A percentile compares a stretch with the other conserved stretches of the same genome.
Conservation (phyloP, 2,329 filamentous ascomycete genomes). For the Xylaria sp. region DNA sequence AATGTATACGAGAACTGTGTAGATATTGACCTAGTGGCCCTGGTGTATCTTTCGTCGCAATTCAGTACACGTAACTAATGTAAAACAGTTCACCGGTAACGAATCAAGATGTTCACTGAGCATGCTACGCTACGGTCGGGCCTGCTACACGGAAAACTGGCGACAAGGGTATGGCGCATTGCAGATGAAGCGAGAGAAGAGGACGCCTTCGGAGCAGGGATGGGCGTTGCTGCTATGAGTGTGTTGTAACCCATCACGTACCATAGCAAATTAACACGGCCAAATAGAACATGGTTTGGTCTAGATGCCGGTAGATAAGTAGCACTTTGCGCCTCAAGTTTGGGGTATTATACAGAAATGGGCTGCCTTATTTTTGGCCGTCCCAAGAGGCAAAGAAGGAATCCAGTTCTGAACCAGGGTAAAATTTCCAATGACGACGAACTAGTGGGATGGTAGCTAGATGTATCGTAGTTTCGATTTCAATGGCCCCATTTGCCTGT, state of each 20-base stretch:
- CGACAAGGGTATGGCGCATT: conserved; percentile 11
- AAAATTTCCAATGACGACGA: conserved; percentile 17
- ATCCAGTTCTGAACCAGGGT: conserved; percentile 12
- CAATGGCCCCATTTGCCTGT: conserved; percentile 17
- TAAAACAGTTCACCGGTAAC: conserved; percentile 8
- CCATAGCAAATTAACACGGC: neutral
- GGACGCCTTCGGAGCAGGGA: conserved; percentile 12
- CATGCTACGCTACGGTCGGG: neutral
- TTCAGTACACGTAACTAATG: conserved; percentile 15
- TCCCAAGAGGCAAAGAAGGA: neutral
- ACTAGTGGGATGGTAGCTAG: conserved; percentile 10
- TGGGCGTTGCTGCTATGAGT: neutral
- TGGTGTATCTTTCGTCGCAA: neutral
- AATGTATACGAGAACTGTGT: neutral
- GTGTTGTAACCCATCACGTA: conserved; percentile 9
- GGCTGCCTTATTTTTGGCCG: conserved; percentile 3
- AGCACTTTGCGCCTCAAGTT: conserved; percentile 17
- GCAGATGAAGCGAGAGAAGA: conserved; percentile 27
- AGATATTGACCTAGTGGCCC: neutral
- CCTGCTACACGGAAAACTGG: neutral
- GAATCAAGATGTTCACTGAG: neutral
- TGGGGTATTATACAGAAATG: conserved; percentile 1
- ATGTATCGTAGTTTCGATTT: neutral
- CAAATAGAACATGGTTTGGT: neutral
- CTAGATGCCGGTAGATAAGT: neutral